Evolutionary conservation across 2,329 filamentous ascomycete genomes (phyloP).

Genomic region (Dothidotthia symphoricarpi): DNA sequence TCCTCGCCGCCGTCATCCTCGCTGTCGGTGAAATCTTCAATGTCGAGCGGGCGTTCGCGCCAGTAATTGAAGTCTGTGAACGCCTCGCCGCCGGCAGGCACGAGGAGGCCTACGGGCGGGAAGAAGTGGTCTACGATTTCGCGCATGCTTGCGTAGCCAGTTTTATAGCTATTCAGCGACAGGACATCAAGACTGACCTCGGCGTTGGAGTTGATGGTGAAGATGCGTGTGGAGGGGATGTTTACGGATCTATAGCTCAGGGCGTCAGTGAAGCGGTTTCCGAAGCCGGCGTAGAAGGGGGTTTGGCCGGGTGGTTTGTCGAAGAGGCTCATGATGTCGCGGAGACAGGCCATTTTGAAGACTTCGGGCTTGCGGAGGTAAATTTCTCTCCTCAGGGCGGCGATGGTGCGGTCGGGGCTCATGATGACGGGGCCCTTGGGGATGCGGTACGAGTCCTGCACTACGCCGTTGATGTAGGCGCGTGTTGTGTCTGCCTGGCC

Average conservation of each 20-base stretch:
- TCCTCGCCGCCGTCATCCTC: conserved; percentile 56
- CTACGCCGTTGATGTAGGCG: conserved; percentile 83
- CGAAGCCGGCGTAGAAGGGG: conserved; percentile 96
- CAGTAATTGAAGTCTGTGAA: conserved; percentile 98
- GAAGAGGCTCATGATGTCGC: conserved; percentile 90
- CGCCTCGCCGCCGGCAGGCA: conserved; percentile 86
- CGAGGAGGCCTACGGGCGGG: conserved; percentile 80
- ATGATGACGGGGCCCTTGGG: conserved; percentile 92
- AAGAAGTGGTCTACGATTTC: conserved; percentile 99
- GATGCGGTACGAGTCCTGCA: conserved; percentile 81
- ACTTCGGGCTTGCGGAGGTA: conserved; percentile 96
- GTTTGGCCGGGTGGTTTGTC: conserved; percentile 60
- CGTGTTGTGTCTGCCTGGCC: conserved; percentile 90
- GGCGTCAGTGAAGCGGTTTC: conserved; percentile 93
- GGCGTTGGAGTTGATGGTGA: conserved; percentile 97
- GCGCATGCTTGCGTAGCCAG: conserved; percentile 94
- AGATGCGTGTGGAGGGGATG: conserved; percentile 90
- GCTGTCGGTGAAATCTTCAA: conserved; percentile 85
- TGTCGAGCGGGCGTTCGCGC: conserved; percentile 78
- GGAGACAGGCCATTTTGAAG: conserved; percentile 98
- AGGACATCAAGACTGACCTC: conserved; percentile 90
- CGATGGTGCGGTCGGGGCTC: conserved; percentile 91
- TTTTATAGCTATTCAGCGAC: conserved; percentile 90
- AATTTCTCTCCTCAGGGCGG: conserved; percentile 84
- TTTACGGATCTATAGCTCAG: conserved; percentile 95